These are phyloP conservation scores for Yarrowia deformans DNA, from an alignment of 805 yeast genomes.

Conservation along the genomic window DNA sequence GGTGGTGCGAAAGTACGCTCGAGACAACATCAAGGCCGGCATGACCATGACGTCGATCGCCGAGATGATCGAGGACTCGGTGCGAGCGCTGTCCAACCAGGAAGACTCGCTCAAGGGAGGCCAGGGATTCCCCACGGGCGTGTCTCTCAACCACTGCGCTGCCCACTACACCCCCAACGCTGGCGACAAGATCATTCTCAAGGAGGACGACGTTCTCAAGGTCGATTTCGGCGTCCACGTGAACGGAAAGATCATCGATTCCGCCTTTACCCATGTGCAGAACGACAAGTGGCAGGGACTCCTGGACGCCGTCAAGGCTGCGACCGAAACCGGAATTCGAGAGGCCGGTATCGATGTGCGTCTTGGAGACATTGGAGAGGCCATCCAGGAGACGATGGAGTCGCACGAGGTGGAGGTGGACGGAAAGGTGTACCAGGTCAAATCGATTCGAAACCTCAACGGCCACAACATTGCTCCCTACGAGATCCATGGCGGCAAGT, in stretches of 20 bases:
- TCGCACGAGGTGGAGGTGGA: slow-evolving; percentile 89
- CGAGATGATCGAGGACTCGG: slow-evolving; percentile 84
- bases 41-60: slow-evolving; percentile 91
- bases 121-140: slow-evolving; percentile 98
- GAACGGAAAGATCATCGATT: slow-evolving; percentile 91
- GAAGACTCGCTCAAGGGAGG: slow-evolving; percentile 71
- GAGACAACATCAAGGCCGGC: slow-evolving; percentile 80
- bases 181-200: slow-evolving; percentile 83
- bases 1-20: slow-evolving; percentile 83
- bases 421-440: slow-evolving; percentile 84
- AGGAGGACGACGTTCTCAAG: slow-evolving; percentile 92
- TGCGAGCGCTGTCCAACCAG: slow-evolving; percentile 74
- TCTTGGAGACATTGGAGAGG: slow-evolving; percentile 92
- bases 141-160: slow-evolving; percentile 90
- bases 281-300: slow-evolving; percentile 82
- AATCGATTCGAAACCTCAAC: slow-evolving; percentile 87
- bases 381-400: slow-evolving; percentile 97
- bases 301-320: slow-evolving; percentile 84
- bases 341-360: slow-evolving; percentile 97
- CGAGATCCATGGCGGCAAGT: slow-evolving; percentile 91
- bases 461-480: slow-evolving; percentile 92
- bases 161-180: slow-evolving; percentile 98
- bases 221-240: slow-evolving; percentile 97
- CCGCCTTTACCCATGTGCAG: slow-evolving; percentile 92
- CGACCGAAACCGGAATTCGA: slow-evolving; percentile 90